Percentiles rank a stretch among this genome's conserved stretches.
These are phyloP conservation scores for Alternaria conjuncta DNA, from an alignment of 2,329 filamentous ascomycete species.

Conservation along the genomic window DNA sequence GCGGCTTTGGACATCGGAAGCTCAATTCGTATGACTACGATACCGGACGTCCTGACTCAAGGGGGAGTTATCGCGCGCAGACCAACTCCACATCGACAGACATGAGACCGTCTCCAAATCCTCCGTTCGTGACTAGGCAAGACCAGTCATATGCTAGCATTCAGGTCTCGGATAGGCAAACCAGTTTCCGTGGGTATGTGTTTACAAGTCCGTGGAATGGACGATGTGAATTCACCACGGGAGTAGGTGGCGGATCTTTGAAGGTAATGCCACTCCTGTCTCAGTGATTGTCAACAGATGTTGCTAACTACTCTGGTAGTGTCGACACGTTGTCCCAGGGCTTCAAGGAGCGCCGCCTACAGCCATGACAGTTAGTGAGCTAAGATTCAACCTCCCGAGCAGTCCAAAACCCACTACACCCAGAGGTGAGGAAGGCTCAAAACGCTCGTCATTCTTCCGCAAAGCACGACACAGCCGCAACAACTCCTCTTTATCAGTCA, in stretches of 20 bases:
- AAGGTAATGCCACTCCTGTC: constrained; percentile 47
- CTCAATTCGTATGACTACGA: constrained; percentile 39
- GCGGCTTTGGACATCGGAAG: constrained; percentile 51
- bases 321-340: constrained; percentile 71
- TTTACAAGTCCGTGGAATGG: constrained; percentile 89
- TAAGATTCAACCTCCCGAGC: constrained; percentile 86
- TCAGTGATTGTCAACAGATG: background rate
- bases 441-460: constrained; percentile 46
- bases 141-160: constrained; percentile 38
- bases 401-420: constrained; percentile 45
- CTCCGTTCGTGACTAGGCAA: constrained; percentile 29
- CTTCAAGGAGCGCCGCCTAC: constrained; percentile 41
- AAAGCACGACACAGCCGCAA: constrained; percentile 38
- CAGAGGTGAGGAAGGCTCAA: constrained; percentile 39
- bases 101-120: constrained; percentile 15
- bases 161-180: constrained; percentile 52
- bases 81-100: constrained; percentile 21
- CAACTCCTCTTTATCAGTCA: constrained; percentile 35
- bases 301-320: constrained; percentile 45
- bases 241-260: constrained; percentile 74
- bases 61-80: constrained; percentile 25
- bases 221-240: constrained; percentile 83
- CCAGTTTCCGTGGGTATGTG: constrained; percentile 69
- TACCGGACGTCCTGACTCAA: constrained; percentile 28
- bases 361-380: constrained; percentile 72